Evolutionary conservation across 257 asterid species (phyloP), one percentile per base, ranked within the genome.

Genomic region (Mitragyna speciosa): DNA sequence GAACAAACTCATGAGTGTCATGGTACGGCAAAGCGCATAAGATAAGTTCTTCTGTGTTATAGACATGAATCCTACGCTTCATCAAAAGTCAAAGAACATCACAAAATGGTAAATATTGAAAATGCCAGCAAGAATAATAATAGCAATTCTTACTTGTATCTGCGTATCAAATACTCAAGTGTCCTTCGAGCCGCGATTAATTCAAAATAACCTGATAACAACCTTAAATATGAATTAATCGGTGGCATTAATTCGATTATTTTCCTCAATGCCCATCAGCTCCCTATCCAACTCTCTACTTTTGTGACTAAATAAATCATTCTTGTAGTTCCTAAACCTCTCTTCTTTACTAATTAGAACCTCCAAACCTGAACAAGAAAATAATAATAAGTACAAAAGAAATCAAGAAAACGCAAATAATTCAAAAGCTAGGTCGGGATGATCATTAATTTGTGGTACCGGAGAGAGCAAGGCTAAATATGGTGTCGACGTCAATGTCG

Each of bases 11-110:
- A 76, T 87, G 94, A 2, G 98, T 92, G 74, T 95, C 98, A 80
- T 93, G 99, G 86, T 92, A 95, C 0, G 99, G 99, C 89, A 95
- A 80, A 47, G 93, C 86, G 84, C 99, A 92, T 78, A 95, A 84
- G 79, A 95, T 90, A 85, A 93, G 88, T 69, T 92, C 98, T 69
- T 93, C 99, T 12, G 66, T 77, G 82, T 93, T 92, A 89, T 87
- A 86, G 30, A 80, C 87, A 78, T 93, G 97, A 88, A 92, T 82
- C 93, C 99, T 95, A 81, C 83, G 83, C 41, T 75, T 12, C 17
- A 64, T 61, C 49, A 83, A 84, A 19, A 49, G 28, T 51, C 54
- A 69, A 68, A 65, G 66, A n/a, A 61, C 64, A 20, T 31, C 36
- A 36, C 48, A 19, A 16, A 0, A 54, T 3, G 7, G n/a, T 54